Evolutionary conservation across 768 basidiomycete species (phyloP).

Genomic region (Xanthoconium stramineum): DNA sequence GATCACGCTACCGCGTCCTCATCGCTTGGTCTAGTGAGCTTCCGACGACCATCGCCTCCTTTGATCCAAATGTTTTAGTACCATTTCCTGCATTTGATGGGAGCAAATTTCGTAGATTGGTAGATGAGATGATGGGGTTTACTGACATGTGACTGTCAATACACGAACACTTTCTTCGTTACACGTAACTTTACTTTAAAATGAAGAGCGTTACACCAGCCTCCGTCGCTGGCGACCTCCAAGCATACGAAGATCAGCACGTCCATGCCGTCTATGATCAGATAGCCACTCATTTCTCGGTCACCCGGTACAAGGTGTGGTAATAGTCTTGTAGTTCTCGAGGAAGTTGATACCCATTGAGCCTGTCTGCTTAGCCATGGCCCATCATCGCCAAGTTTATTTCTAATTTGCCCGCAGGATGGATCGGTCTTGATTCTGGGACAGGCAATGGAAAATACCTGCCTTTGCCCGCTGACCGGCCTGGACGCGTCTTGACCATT

Average conservation of each 20-base stretch:
- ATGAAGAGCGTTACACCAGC: conserved; percentile 38
- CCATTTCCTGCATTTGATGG: conserved; percentile 71
- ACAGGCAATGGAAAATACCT: conserved; percentile 99
- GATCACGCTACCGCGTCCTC: background rate
- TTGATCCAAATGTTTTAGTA: conserved; percentile 43
- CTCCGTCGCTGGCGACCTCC: conserved; percentile 46
- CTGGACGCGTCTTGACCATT: conserved; percentile 64
- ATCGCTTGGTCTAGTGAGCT: conserved; percentile 43
- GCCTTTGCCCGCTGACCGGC: conserved; percentile 62
- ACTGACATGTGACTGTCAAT: conserved; percentile 24
- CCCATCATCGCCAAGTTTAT: conserved; percentile 81
- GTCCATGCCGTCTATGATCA: conserved; percentile 83
- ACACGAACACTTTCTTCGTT: background rate
- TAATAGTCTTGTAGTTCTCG: background rate
- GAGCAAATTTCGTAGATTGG: conserved; percentile 57
- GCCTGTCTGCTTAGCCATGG: conserved; percentile 63
- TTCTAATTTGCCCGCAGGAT: conserved; percentile 64
- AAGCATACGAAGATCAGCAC: conserved; percentile 64
- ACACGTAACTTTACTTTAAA: background rate
- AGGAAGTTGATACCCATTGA: background rate
- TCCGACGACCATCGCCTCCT: conserved; percentile 47
- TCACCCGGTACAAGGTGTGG: conserved; percentile 80
- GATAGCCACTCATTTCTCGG: conserved; percentile 85
- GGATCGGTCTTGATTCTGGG: conserved; percentile 90
- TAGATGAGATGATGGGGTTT: conserved; percentile 83